Evolutionary conservation across 2,329 filamentous ascomycete genomes (phyloP), one percentile per base, ranked within the genome.

Genomic region (Biscogniauxia mediterranea): DNA sequence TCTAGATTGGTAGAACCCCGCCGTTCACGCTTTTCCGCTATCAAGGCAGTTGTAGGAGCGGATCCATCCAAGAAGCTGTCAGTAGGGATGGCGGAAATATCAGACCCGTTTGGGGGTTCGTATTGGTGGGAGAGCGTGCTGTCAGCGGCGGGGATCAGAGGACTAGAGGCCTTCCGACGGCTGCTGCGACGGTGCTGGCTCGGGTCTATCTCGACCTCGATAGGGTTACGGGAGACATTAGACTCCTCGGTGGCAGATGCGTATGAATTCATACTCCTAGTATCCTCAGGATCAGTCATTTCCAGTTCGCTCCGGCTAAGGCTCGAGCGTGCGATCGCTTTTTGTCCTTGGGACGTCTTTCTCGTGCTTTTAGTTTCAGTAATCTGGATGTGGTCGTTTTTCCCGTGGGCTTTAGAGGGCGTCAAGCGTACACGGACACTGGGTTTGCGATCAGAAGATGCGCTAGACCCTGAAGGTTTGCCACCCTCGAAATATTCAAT

Each of bases 401-500:
- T 84, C 11, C 78, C 74, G 65, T 81, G 78, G 74, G 83, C 86
- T 74, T 86, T 88, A 69, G 90, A 92, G 15, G 93, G 93, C 15
- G 92, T 96, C 64, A 97, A 84, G 78, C 87, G 85, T 76, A 90
- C 82, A 72, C 85, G 85, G 58, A 97, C 92, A 74, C 92, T 96
- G 13, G 93, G 93, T 69, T 90, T 88, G 69, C 90, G 89, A 69
- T 87, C 84, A 81, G 79, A 69, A 78, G 81, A 81, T 69, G 81
- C 82, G 60, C 84, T 79, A 51, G 78, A 75, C n/a, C 82, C 77
- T 59, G 73, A 72, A 52, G 69, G 62, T 75, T 91, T 93, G 65
- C 89, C 87, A 68, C 88, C 91, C 78, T 97, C 93, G 72, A 96
- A 97, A 77, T 96, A 97, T 78, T 97, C 93, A 71, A 97, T 97